Evolutionary conservation across 208 protist genomes (phyloP), one percentile per base, ranked within the genome.

Genomic region (Acanthamoeba divionensis): DNA sequence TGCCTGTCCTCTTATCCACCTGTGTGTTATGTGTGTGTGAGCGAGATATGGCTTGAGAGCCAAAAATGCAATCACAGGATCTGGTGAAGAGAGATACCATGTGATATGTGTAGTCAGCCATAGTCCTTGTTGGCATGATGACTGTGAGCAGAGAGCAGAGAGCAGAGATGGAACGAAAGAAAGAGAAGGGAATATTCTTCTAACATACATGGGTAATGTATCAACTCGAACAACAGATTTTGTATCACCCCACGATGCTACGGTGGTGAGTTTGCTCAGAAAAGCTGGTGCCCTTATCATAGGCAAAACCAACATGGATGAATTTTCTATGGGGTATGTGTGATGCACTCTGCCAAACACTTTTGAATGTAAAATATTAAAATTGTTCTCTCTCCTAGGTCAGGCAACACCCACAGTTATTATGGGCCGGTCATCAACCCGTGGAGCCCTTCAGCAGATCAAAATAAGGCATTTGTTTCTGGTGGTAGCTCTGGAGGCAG

Each of bases 241-340:
- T 55, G 52, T 13, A 71, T 85, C 92, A 24, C 50, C 44, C 2
- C 93, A 89, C 36, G 89, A 92, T 45, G 66, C 92, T 21, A 91
- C 86, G 7, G 92, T 94, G 10, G 75, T 66, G 1, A 60, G 41
- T n/a, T n/a, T 41, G 24, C 45, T 94, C 7, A 54, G 89, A 41
- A 38, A 93, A 9, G 52, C 55, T 45, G 92, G 92, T 33, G 92
- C 89, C 21, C 75, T 94, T 18, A 92, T 94, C 15, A 9, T 94
- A 44, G 92, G 90, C n/a, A 94, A 94, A 57, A 93, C 92, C 21
- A 94, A 94, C 77, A 93, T 94, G 92, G 92, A 94, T 38, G 92
- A 94, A 38, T 94, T 94, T 60, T 62, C 69, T 47, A 94, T 94
- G 92, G 92, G 92, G 5, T 90, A 50, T 8, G 62, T 5, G 12